A percentile compares a stretch with the other conserved stretches of the same genome.
These are phyloP conservation scores for Coemansia sp. DNA, from an alignment of 192 early-diverging fungal species.

Conservation along the genomic window DNA sequence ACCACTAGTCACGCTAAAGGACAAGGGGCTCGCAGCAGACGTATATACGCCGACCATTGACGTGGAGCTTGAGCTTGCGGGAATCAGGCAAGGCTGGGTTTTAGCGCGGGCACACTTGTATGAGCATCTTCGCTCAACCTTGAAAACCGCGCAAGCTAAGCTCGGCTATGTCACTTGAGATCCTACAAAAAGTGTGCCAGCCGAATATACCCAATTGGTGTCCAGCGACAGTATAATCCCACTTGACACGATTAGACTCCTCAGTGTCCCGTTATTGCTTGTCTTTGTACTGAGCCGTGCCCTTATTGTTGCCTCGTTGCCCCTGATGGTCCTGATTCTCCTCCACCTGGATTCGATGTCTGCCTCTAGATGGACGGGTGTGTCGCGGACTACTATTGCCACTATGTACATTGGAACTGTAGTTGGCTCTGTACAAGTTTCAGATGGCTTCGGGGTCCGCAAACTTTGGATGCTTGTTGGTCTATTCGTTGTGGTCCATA, in stretches of 20 bases:
- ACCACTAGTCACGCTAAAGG: background rate
- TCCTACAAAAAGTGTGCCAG: background rate
- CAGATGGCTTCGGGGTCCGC: background rate
- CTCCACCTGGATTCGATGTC: background rate
- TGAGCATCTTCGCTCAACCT: background rate
- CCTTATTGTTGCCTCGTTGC: background rate
- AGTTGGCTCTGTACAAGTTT: background rate
- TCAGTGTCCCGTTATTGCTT: background rate
- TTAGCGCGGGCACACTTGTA: background rate
- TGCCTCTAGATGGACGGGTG: background rate
- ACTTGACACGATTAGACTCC: background rate
- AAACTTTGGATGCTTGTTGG: background rate
- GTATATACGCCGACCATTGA: background rate
- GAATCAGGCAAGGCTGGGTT: constrained; percentile 9
- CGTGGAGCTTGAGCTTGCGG: constrained; percentile 10
- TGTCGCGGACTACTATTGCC: background rate
- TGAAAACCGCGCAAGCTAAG: too few relatives aligned
- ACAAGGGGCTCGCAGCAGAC: background rate
- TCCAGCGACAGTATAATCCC: background rate
- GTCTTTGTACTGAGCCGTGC: background rate
- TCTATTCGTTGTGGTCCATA: background rate
- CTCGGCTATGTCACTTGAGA: background rate
- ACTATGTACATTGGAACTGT: background rate
- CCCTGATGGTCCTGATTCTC: background rate
- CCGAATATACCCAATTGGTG: background rate